Evolutionary conservation across 176 grass and related monocot species (phyloP).

Genomic region (Paspalum vaginatum): DNA sequence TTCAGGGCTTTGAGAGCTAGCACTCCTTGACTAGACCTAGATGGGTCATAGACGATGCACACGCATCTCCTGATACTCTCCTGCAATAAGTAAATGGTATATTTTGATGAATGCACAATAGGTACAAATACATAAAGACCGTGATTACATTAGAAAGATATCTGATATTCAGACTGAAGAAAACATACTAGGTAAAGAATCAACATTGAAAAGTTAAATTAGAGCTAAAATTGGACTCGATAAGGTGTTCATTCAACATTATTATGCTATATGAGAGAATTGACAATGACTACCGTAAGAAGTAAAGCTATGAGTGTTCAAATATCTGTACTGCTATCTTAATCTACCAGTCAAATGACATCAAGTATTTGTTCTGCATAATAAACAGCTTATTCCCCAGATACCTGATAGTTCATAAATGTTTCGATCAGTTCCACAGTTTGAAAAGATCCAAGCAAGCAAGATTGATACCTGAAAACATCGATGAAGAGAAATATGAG

Average conservation of each 20-base stretch:
- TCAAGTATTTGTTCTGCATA: not conserved
- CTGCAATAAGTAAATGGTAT: constrained; percentile 47
- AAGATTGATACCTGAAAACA: constrained; percentile 85
- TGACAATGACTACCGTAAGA: not conserved
- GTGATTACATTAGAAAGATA: constrained; percentile 12
- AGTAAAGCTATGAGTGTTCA: not conserved
- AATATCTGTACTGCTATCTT: not conserved
- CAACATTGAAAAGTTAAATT: not conserved
- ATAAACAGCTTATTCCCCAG: constrained; percentile 16
- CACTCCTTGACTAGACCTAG: constrained; percentile 91
- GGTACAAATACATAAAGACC: not conserved
- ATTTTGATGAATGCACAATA: constrained; percentile 4
- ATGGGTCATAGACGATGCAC: constrained; percentile 97
- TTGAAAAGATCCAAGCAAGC: constrained; percentile 96
- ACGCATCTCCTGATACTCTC: constrained; percentile 95
- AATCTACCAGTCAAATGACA: too few species aligned
- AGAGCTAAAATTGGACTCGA: not conserved
- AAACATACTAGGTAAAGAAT: constrained; percentile 1
- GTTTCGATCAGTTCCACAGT: constrained; percentile 97
- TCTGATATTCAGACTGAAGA: constrained; percentile 20
- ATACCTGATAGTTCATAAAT: constrained; percentile 99
- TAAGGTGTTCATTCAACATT: not conserved
- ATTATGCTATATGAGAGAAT: constrained; percentile 13
- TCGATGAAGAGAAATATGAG: constrained; percentile 25
- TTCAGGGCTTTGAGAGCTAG: constrained; percentile 97